Percentiles rank a stretch among this genome's conserved stretches.
Evolutionary conservation across 139 green algal genomes (phyloP).

Genomic region (Chlorella sp.): DNA sequence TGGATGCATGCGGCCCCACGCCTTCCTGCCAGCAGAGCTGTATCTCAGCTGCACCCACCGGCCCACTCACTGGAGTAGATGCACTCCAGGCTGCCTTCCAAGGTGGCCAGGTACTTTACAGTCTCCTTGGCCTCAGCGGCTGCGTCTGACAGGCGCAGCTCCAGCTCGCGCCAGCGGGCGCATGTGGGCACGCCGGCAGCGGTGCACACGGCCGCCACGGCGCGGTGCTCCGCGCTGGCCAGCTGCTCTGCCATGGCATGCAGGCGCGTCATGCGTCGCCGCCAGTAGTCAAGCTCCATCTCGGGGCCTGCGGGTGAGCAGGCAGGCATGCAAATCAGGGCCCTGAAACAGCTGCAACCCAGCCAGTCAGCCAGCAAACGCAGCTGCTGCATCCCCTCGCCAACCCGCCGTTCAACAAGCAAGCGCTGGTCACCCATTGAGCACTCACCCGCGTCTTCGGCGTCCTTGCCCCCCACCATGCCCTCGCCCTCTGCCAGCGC

Average conservation of each 20-base stretch:
- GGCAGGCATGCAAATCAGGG: neutral
- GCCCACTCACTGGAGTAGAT: conserved; percentile 68
- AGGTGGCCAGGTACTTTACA: conserved; percentile 90
- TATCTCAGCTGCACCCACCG: neutral
- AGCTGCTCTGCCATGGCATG: conserved; percentile 89
- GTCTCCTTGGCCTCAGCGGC: conserved; percentile 94
- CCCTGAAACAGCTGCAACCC: neutral
- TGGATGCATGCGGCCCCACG: neutral
- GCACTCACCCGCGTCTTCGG: conserved; percentile 21
- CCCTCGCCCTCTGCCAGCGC: conserved; percentile 38
- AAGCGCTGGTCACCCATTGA: neutral
- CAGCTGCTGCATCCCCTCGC: neutral
- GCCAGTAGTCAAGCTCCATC: conserved; percentile 92
- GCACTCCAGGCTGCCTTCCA: conserved; percentile 87
- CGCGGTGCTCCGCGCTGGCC: conserved; percentile 74
- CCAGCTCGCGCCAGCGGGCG: conserved; percentile 84
- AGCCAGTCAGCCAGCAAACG: neutral
- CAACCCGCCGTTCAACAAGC: neutral
- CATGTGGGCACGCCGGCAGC: conserved; percentile 62
- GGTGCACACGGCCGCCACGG: conserved; percentile 78
- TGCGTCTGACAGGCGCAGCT: conserved; percentile 83
- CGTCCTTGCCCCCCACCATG: neutral
- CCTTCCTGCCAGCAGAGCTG: neutral
- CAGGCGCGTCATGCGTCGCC: conserved; percentile 81
- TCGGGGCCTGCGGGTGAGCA: conserved; percentile 67